Evolutionary conservation across 108 stramenopile species (phyloP), one percentile per base, ranked within the genome.

Genomic region (Stephanodiscus triporus): DNA sequence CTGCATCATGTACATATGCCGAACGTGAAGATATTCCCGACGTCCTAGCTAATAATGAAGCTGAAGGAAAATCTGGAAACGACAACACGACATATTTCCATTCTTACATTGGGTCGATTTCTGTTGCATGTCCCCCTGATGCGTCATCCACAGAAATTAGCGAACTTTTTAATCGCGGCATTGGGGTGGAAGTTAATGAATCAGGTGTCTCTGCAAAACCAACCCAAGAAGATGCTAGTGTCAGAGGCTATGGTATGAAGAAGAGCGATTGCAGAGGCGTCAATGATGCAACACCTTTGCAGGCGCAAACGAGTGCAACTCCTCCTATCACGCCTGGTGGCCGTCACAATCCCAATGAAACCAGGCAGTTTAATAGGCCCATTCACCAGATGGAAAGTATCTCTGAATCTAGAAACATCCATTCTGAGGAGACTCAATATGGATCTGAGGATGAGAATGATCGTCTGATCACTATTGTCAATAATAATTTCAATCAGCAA

Each of bases 311-410:
- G 10, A 29, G 26, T 56, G 26, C 22, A 38, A n/a, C 58, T 19
- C 34, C 58, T 37, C 34, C 58, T 37, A 36, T n/a, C 19, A 36
- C 14, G 13, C 37, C 36, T 38, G 34, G 19, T 19, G 36, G 4
- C 37, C 58, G 32, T 19, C 58, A 23, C 16, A 59, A 38, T 59
- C 16, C 58, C 24, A 27, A 38, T 37, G 29, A 16, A 32, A 24
- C 58, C 34, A 27, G 58, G 34, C 56, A 55, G 40, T 43, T 34
- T 10, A 56, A 59, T 50, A 14, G 74, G n/a, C 6, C 26, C 22
- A n/a, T 58, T 27, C 74, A 58, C 22, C 66, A 59, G 50, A 75
- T 75, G 74, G 66, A 75, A 38, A 66, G 74, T 24, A 75, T 75
- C 32, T 75, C 74, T 45, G 74, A 67, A 75, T 60, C 74, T 75